phyloP scores from a whole-genome alignment of 2,329 filamentous ascomycete genomes.

The Orbilia javanica region DNA sequence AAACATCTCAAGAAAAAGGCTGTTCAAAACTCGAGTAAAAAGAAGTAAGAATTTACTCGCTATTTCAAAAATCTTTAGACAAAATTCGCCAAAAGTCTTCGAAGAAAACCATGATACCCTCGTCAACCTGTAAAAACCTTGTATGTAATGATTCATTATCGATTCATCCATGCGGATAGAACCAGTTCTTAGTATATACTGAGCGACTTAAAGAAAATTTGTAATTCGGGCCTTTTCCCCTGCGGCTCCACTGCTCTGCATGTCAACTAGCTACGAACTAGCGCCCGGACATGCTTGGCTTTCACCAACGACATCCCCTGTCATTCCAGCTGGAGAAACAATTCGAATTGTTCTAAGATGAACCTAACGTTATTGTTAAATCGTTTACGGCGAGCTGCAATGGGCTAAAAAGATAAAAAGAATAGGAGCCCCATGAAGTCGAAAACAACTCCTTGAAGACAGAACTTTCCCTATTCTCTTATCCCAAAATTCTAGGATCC shows the following conservation, averaged over 20 bases:
- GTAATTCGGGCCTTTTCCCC: slow-evolving; percentile 6
- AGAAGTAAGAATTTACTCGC: slow-evolving; percentile 67
- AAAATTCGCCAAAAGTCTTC: slow-evolving; percentile 13
- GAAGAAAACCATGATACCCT: slow-evolving; percentile 28
- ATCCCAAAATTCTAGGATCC: not conserved
- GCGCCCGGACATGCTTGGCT: slow-evolving; percentile 15
- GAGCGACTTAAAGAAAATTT: not conserved
- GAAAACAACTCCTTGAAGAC: not conserved
- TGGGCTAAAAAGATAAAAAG: slow-evolving; percentile 1
- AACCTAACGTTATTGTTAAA: slow-evolving; percentile 29
- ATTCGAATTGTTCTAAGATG: not conserved
- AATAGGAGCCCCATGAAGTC: not conserved
- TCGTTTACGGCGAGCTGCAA: not conserved
- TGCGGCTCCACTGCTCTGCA: not conserved
- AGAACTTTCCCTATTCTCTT: not conserved
- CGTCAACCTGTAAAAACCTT: not conserved
- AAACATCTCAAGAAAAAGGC: slow-evolving; percentile 95
- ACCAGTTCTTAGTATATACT: not conserved
- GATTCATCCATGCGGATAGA: too few relatives aligned
- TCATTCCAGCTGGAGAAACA: not conserved
- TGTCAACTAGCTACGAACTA: not conserved
- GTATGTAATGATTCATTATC: slow-evolving; percentile 9
- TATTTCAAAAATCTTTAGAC: not conserved
- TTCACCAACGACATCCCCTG: not conserved
- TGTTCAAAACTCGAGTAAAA: slow-evolving; percentile 71